Evolutionary conservation across 176 grass and related monocot species (phyloP).

Genomic region (Triticum urartu): DNA sequence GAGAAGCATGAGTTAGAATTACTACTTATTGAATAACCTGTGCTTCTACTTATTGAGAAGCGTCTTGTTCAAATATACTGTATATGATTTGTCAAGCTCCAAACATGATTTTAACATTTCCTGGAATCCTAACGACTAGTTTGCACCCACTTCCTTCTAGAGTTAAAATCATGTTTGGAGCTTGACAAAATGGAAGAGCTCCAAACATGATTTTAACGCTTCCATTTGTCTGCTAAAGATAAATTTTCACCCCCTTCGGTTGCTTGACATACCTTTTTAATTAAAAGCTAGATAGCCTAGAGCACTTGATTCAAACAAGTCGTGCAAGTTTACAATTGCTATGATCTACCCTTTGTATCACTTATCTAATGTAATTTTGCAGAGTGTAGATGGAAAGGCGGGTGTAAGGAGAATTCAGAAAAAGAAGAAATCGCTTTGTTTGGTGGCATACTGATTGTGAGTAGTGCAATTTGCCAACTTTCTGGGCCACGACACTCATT

Average conservation of each 20-base stretch:
- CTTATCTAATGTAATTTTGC: constrained; percentile 31
- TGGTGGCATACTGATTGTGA: constrained; percentile 62
- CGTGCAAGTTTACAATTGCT: constrained; percentile 1
- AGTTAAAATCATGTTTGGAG: too few relatives aligned
- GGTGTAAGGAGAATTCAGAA: constrained; percentile 49
- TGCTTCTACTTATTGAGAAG: background rate
- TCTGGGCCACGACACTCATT: background rate
- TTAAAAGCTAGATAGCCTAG: constrained; percentile 1
- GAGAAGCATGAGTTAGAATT: background rate
- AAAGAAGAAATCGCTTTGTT: constrained; percentile 51
- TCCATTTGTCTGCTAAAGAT: background rate
- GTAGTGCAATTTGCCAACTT: background rate
- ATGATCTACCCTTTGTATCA: background rate
- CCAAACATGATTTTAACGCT: too few relatives aligned
- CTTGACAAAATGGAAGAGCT: too few relatives aligned
- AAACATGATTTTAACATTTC: background rate
- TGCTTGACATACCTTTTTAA: background rate
- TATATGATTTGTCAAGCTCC: constrained; percentile 18
- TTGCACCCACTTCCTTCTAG: too few relatives aligned
- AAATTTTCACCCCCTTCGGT: background rate
- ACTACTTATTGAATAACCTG: background rate
- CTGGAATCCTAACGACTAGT: too few relatives aligned
- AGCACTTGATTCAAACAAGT: background rate
- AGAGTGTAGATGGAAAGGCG: constrained; percentile 55
- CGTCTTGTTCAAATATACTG: background rate